Base-by-base conservation (phyloP, 129 eudicot species). In the Ambrosia trifida region DNA sequence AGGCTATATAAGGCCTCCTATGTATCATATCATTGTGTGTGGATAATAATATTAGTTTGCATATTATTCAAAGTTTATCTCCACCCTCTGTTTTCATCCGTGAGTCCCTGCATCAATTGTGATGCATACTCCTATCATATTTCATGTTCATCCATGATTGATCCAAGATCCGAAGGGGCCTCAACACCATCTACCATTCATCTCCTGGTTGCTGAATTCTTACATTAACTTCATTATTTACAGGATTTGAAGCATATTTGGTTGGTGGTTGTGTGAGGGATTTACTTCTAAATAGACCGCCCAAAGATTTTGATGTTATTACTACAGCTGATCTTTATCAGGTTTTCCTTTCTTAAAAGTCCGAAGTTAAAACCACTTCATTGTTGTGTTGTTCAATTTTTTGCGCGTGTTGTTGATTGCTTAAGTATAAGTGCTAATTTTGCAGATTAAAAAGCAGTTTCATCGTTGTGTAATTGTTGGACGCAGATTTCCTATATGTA, bases 241-340 rank as follows among this genome's bases (percentile, higher is more conserved):
- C 87, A 95, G 99, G 99, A 72, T 81, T 71, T 66, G 86, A 90
- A 68, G 91, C 99, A 59, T 95, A 85, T 81, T 88, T 95, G 69
- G 99, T 95, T 82, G 99, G 99, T 77, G 99, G 97, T 64, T 95
- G 97, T 81, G 96, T 95, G 70, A 88, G 99, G 81, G 99, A 95
- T 84, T 81, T 95, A 78, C 77, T 95, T 61, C 83, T 95, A 50
- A 81, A 86, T 38, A 95, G 70, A 84, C 72, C 75, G 24, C 99
- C 99, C 8, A 95, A 88, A 74, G 99, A 95, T 84, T 95, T 84
- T 74, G 99, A 95, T 77, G 95, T 95, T 59, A 84, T 95, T 73
- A 95, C 99, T n/a, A 82, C 96, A 30, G 97, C 97, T 69, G 52
- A 52, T 30, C 99, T 95, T 74, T 1, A 76, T 30, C 72, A 86